These are phyloP conservation scores for Penicillium fimorum DNA, from an alignment of 495 filamentous ascomycete genomes.

Conservation along the genomic window DNA sequence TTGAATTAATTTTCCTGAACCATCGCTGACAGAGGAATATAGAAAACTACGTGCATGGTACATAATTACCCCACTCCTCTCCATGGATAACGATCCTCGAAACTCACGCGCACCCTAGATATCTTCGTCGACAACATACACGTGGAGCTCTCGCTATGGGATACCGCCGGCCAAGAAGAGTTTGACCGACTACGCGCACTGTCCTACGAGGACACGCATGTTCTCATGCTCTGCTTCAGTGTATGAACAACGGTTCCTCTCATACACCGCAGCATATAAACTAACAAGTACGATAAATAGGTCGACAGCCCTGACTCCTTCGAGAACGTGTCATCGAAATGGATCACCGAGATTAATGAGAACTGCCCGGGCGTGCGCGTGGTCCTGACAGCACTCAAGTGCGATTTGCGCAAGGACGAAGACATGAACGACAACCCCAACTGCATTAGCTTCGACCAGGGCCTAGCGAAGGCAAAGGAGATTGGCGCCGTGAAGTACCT, in stretches of 20 bases:
- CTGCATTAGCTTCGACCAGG: constrained; percentile 89
- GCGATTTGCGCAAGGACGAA: constrained; percentile 78
- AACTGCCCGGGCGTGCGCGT: constrained; percentile 94
- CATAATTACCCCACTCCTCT: constrained; percentile 17
- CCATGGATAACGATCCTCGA: neutral
- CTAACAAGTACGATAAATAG: constrained; percentile 34
- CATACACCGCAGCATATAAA: neutral
- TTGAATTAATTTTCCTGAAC: neutral
- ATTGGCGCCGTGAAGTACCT: constrained; percentile 89
- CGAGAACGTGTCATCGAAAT: constrained; percentile 97
- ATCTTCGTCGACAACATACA: constrained; percentile 97
- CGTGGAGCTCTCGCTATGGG: constrained; percentile 96
- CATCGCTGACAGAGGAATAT: constrained; percentile 31
- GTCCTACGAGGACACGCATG: constrained; percentile 96
- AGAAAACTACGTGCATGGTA: constrained; percentile 99
- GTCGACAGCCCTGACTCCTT: constrained; percentile 93
- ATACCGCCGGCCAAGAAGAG: constrained; percentile 98
- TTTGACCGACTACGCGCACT: constrained; percentile 94
- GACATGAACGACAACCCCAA: constrained; percentile 57
- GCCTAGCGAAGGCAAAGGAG: constrained; percentile 85
- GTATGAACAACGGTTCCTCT: constrained; percentile 35
- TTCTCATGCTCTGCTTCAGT: constrained; percentile 97
- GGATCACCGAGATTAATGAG: constrained; percentile 95
- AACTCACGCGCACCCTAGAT: constrained; percentile 53
- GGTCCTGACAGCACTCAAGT: constrained; percentile 95